phyloP scores from a whole-genome alignment of 345 rosid species.

The Hirschfeldia incana region DNA sequence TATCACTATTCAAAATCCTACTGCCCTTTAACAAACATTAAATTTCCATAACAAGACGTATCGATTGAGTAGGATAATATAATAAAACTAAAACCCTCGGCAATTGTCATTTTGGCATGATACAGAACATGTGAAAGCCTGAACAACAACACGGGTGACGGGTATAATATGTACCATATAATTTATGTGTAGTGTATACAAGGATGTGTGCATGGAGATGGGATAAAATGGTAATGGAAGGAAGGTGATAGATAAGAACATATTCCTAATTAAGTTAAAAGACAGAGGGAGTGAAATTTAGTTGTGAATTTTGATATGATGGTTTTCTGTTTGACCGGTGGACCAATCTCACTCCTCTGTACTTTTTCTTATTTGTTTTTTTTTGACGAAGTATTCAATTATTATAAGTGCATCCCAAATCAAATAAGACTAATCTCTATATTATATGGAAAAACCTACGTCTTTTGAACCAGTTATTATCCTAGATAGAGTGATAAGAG shows the following conservation, averaged over 20 bases:
- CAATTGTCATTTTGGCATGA: slow-evolving; percentile 34
- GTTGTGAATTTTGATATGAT: slow-evolving; percentile 40
- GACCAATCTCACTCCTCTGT: slow-evolving; percentile 22
- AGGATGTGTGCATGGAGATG: slow-evolving; percentile 22
- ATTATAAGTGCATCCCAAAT: neutral
- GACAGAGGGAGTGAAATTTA: slow-evolving; percentile 31
- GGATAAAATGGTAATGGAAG: slow-evolving; percentile 18
- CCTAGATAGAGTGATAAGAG: neutral
- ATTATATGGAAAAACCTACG: neutral
- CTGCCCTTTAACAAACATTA: neutral
- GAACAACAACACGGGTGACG: slow-evolving; percentile 23
- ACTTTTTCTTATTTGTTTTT: neutral
- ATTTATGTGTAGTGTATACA: neutral
- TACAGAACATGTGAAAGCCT: slow-evolving; percentile 39
- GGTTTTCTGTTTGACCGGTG: slow-evolving; percentile 45
- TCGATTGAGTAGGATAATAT: slow-evolving; percentile 18
- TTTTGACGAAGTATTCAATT: neutral
- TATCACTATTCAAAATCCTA: slow-evolving; percentile 22
- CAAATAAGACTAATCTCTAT: neutral
- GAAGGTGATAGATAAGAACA: slow-evolving; percentile 12
- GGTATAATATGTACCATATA: neutral
- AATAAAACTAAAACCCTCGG: slow-evolving; percentile 31
- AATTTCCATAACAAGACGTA: slow-evolving; percentile 18
- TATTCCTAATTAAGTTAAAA: slow-evolving; percentile 36
- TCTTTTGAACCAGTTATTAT: neutral